phyloP scores from a whole-genome alignment of 2,329 filamentous ascomycete species.

The Drechslerella stenobrocha region DNA sequence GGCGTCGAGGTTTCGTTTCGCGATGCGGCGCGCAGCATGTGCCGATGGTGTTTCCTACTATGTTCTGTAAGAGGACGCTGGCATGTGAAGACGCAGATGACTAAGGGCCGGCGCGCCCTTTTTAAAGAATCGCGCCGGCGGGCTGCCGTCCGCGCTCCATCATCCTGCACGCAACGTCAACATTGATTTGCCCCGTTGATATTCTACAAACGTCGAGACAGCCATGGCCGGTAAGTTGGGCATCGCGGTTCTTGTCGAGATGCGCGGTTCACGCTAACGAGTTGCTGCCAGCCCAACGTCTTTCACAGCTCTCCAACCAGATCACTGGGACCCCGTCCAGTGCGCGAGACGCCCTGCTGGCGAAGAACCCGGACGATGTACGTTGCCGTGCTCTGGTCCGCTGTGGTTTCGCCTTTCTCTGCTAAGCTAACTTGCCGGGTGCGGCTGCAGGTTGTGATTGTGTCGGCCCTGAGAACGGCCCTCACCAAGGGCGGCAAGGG shows the following conservation, averaged over 20 bases:
- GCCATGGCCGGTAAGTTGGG: slow-evolving; percentile 30
- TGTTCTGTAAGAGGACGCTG: not conserved
- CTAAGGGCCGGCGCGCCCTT: not conserved
- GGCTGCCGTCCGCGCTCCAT: too few species aligned
- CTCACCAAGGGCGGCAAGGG: slow-evolving; percentile 93
- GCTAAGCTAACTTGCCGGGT: not conserved
- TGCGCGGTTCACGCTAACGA: not conserved
- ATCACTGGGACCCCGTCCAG: slow-evolving; percentile 57
- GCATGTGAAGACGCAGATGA: slow-evolving; percentile 1
- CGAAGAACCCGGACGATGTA: slow-evolving; percentile 71
- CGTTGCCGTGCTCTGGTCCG: slow-evolving; percentile 45
- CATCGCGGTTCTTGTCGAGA: not conserved
- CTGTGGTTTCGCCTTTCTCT: not conserved
- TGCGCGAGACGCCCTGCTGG: slow-evolving; percentile 63
- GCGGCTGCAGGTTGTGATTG: slow-evolving; percentile 74
- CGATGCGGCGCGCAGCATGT: not conserved
- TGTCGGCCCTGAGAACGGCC: slow-evolving; percentile 84
- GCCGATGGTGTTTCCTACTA: not conserved
- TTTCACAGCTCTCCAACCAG: slow-evolving; percentile 51
- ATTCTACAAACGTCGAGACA: too few species aligned
- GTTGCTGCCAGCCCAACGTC: slow-evolving; percentile 42
- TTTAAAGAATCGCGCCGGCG: slow-evolving; percentile 1
- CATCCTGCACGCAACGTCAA: too few species aligned
- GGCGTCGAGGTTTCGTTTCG: not conserved
- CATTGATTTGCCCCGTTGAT: too few species aligned